Percentiles rank a stretch among this genome's conserved stretches.
phyloP scores from a whole-genome alignment of 805 yeast genomes.

The Candida golubevii region DNA sequence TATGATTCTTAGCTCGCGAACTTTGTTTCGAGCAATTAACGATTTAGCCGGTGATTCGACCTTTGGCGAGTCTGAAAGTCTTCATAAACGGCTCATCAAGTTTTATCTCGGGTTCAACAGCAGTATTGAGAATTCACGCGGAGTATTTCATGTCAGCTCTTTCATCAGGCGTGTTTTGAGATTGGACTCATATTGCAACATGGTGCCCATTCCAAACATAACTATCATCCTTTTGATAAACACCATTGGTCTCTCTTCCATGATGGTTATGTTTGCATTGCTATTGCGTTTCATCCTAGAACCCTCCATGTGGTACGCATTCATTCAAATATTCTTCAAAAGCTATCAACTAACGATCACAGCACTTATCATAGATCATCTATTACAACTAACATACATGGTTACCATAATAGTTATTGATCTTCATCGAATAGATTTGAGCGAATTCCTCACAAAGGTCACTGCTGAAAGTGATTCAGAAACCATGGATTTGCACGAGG shows the following conservation, averaged over 20 bases:
- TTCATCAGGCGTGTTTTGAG: constrained; percentile 8
- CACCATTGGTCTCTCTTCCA: constrained; percentile 13
- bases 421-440: constrained; percentile 56
- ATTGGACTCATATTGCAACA: constrained; percentile 7
- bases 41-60: constrained; percentile 25
- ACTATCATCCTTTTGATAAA: constrained; percentile 21
- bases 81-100: constrained; percentile 26
- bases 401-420: constrained; percentile 66
- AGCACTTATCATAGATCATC: constrained; percentile 54
- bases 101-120: constrained; percentile 27
- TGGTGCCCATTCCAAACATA: constrained; percentile 22
- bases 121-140: constrained; percentile 13
- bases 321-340: background rate
- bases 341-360: constrained; percentile 17
- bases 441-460: constrained; percentile 37
- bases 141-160: constrained; percentile 11
- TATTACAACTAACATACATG: constrained; percentile 60
- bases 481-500: constrained; percentile 22
- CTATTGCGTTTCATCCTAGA: constrained; percentile 2
- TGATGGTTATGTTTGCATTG: constrained; percentile 4
- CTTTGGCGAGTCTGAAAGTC: constrained; percentile 16
- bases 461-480: constrained; percentile 7
- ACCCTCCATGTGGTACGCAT: background rate
- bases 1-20: constrained; percentile 28
- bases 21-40: constrained; percentile 25